Conservation (phyloP, 2,329 filamentous ascomycete genomes). For the Aspergillus brasiliensis region DNA sequence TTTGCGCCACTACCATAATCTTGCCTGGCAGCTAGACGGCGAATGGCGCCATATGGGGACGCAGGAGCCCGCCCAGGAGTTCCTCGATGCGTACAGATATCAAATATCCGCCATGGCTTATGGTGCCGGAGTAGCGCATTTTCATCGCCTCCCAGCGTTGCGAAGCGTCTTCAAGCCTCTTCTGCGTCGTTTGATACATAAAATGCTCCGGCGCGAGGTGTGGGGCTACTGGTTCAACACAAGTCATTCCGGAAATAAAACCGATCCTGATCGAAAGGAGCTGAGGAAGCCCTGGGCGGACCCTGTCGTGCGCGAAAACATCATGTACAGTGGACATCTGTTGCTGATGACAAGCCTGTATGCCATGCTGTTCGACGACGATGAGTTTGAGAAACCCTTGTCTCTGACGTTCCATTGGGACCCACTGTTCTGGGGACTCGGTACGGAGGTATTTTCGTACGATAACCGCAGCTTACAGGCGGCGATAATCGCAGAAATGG, state of each 20-base stretch:
- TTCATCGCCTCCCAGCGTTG: conserved; percentile 41
- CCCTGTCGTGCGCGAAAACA: conserved; percentile 45
- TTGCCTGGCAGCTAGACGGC: neutral
- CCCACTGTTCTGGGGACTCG: conserved; percentile 44
- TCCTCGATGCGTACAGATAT: conserved; percentile 35
- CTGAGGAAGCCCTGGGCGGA: conserved; percentile 47
- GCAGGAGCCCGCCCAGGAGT: conserved; percentile 44
- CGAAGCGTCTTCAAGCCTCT: conserved; percentile 39
- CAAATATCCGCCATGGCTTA: conserved; percentile 48
- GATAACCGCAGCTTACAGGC: conserved; percentile 35
- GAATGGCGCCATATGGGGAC: conserved; percentile 1
- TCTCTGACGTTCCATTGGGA: conserved; percentile 42
- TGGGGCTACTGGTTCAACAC: conserved; percentile 50
- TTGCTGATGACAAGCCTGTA: conserved; percentile 45
- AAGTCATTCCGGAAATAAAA: conserved; percentile 33
- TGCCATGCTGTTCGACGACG: conserved; percentile 48
- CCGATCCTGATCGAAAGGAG: conserved; percentile 43
- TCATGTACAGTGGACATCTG: conserved; percentile 48
- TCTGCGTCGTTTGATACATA: conserved; percentile 40
- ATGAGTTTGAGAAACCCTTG: conserved; percentile 38
- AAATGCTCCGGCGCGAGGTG: conserved; percentile 47
- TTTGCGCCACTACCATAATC: neutral
- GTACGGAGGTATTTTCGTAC: conserved; percentile 40
- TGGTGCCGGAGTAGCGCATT: conserved; percentile 40
- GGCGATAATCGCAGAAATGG: conserved; percentile 43